phyloP scores from a whole-genome alignment of 1,284 basidiomycete species.

The Sporisorium sorghi region DNA sequence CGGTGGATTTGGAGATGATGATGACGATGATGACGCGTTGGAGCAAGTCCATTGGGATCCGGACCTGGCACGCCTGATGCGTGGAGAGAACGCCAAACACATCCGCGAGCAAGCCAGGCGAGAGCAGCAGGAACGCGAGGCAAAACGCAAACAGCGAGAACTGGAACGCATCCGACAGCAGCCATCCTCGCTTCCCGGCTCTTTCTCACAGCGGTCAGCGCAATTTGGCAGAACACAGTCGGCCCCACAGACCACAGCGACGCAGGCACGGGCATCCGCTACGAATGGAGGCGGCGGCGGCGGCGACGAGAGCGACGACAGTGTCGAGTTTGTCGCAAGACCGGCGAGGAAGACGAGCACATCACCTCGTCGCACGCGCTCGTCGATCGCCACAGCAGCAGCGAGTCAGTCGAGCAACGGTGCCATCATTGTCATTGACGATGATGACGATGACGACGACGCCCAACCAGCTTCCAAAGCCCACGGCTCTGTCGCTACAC shows the following conservation, averaged over 20 bases:
- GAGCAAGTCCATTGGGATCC: slow-evolving; percentile 49
- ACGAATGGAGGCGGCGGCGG: slow-evolving; percentile 9
- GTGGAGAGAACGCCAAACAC: slow-evolving; percentile 45
- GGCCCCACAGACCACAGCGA: slow-evolving; percentile 14
- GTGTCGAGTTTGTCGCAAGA: slow-evolving; percentile 22
- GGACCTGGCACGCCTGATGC: slow-evolving; percentile 51
- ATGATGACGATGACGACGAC: slow-evolving; percentile 28
- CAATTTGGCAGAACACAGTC: slow-evolving; percentile 18
- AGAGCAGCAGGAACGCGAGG: slow-evolving; percentile 31
- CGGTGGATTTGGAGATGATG: neutral
- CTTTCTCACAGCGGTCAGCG: slow-evolving; percentile 10
- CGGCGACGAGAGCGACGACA: slow-evolving; percentile 29
- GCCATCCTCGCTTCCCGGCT: slow-evolving; percentile 2
- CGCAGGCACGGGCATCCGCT: neutral
- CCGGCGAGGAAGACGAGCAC: slow-evolving; percentile 4
- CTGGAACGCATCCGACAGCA: slow-evolving; percentile 19
- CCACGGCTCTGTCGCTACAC: too few species aligned
- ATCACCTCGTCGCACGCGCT: slow-evolving; percentile 10
- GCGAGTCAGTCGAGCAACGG: slow-evolving; percentile 1
- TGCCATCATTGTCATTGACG: slow-evolving; percentile 13
- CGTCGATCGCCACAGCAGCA: slow-evolving; percentile 6
- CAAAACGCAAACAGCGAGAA: slow-evolving; percentile 23
- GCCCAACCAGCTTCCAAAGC: too few species aligned
- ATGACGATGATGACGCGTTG: slow-evolving; percentile 9
- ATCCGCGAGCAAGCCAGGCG: slow-evolving; percentile 51